phyloP scores from a whole-genome alignment of 192 early-diverging fungal genomes.

The Coemansia reversa region DNA sequence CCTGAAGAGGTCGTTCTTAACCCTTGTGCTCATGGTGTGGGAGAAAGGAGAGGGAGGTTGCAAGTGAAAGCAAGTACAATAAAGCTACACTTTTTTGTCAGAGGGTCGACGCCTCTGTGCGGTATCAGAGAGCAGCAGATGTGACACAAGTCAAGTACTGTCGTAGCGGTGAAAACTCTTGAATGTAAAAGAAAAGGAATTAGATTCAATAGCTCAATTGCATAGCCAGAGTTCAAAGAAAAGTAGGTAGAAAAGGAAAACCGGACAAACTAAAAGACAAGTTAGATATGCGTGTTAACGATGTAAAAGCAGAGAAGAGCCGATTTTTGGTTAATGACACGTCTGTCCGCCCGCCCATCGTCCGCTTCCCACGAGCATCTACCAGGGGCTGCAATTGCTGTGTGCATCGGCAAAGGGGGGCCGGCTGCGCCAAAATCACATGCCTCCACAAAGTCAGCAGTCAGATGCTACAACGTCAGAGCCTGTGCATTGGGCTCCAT shows the following conservation, averaged over 20 bases:
- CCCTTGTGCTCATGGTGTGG: slow-evolving; percentile 15
- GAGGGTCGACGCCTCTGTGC: background rate
- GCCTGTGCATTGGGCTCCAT: background rate
- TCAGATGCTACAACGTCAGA: background rate
- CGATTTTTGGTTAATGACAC: background rate
- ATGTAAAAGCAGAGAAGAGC: background rate
- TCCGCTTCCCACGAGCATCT: background rate
- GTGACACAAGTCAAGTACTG: background rate
- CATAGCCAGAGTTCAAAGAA: background rate
- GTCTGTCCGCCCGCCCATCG: background rate
- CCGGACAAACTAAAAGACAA: too few relatives aligned
- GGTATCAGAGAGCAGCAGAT: background rate
- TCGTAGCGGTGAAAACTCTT: background rate
- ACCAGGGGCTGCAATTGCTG: background rate
- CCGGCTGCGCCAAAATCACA: background rate
- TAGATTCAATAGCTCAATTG: slow-evolving; percentile 1
- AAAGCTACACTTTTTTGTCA: background rate
- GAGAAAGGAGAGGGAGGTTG: background rate
- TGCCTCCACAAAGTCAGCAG: background rate
- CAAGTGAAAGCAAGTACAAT: background rate
- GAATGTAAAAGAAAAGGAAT: background rate
- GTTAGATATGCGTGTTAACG: background rate
- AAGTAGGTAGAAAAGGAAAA: background rate
- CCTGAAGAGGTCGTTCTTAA: slow-evolving; percentile 35
- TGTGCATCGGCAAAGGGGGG: background rate